Base-by-base conservation (phyloP, 208 protist genomes). In the Porcisia hertigi region DNA sequence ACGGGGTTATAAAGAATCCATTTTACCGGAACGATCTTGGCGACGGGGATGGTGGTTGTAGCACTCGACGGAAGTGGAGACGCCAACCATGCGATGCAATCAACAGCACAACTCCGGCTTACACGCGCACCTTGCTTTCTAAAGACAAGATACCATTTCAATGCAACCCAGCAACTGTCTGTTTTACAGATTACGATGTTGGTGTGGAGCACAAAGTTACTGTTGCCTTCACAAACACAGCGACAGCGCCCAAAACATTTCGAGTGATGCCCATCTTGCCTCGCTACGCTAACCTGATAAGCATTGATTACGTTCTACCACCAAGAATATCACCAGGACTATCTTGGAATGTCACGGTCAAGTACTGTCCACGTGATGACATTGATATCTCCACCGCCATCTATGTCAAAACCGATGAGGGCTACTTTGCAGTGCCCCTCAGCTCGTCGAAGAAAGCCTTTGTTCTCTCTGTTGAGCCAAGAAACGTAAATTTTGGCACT, bases 101-200 rank as follows among this genome's bases (percentile, higher is more conserved):
- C 43, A 71, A 30, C 34, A 59, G 23, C 34, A 45, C 69, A 23
- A 39, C 59, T 36, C 73, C 73, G 0, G 60, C 43, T 30, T 81
- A 79, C 12, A 85, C 72, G 14, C 72, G 55, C 23, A 72, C 77
- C 41, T 53, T 84, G 49, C 54, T 81, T 43, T 47, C 49, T 8
- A 69, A 64, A 59, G 57, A 75, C 18, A 47, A 63, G 41, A 64
- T 72, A 5, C 77, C 82, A 11, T 92, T 92, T 71, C 65, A 69
- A 25, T 87, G 71, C 49, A 81, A 34, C 18, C 93, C 94, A n/a
- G 71, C 65, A 20, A 76, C 80, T 14, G 67, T 97, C 16, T 62
- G 73, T 54, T 97, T 98, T 75, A 34, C 78, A 3, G 89, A 98
- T 80, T 97, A 97, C 69, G 93, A 91, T 23, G 85, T 95, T 1